Conservation (phyloP, 495 filamentous ascomycete genomes). For the Cudoniella acicularis region DNA sequence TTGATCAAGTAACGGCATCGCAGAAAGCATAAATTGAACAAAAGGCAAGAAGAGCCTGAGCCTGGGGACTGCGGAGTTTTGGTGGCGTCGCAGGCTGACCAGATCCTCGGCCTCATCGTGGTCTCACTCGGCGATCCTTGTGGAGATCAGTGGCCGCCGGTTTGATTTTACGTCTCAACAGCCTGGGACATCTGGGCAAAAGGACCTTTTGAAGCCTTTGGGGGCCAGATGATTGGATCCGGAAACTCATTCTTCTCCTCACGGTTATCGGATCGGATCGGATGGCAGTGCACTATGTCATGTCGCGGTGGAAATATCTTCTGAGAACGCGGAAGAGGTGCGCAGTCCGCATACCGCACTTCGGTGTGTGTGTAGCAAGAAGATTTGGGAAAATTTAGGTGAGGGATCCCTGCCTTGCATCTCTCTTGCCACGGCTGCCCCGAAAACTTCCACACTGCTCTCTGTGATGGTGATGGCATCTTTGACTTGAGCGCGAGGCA, state of each 20-base stretch:
- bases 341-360: not conserved
- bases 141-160: slow-evolving; percentile 3
- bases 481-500: too few relatives aligned
- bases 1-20: not conserved
- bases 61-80: not conserved
- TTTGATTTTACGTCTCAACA: slow-evolving; percentile 3
- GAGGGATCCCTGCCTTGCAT: not conserved
- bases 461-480: too few relatives aligned
- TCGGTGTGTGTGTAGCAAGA: not conserved
- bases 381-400: not conserved
- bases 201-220: not conserved
- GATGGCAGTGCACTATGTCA: not conserved
- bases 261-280: not conserved
- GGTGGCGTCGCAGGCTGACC: not conserved
- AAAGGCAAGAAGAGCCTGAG: not conserved
- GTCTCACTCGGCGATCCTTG: slow-evolving; percentile 2
- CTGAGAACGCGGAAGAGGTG: not conserved
- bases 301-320: not conserved
- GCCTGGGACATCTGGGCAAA: not conserved
- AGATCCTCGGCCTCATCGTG: slow-evolving; percentile 11
- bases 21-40: not conserved
- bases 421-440: not conserved
- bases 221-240: not conserved
- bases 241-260: too few relatives aligned
- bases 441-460: too few relatives aligned